These are phyloP conservation scores for Lupinus albus DNA, from an alignment of 306 rosid genomes.

Conservation along the genomic window DNA sequence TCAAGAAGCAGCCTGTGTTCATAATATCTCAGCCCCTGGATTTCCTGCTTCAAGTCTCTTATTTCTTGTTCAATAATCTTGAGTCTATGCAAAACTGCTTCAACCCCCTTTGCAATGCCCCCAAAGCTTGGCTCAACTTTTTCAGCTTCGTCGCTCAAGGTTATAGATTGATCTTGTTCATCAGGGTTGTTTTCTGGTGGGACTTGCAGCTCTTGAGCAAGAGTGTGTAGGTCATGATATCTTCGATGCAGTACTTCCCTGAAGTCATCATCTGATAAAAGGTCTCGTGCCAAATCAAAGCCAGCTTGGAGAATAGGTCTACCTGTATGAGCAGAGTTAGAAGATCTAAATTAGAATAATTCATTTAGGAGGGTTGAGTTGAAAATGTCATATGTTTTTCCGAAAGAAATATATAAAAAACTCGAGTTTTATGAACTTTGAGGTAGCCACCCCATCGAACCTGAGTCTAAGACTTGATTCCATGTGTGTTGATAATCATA, in stretches of 20 bases:
- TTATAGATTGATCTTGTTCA: slow-evolving; percentile 54
- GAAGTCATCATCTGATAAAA: slow-evolving; percentile 86
- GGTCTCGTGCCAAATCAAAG: slow-evolving; percentile 86
- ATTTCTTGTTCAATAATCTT: slow-evolving; percentile 97
- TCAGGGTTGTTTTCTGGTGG: slow-evolving; percentile 64
- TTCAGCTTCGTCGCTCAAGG: slow-evolving; percentile 54
- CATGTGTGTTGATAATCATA: slow-evolving; percentile 97
- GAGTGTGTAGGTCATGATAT: slow-evolving; percentile 80
- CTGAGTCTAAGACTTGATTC: slow-evolving; percentile 66
- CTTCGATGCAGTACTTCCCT: slow-evolving; percentile 83
- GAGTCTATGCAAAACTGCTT: slow-evolving; percentile 80
- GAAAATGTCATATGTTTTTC: no score
- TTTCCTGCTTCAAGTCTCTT: slow-evolving; percentile 91
- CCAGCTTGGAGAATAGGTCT: slow-evolving; percentile 62
- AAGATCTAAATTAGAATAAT: no score
- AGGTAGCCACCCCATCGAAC: no score
- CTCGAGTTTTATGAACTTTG: no score
- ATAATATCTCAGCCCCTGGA: slow-evolving; percentile 88
- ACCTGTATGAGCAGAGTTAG: slow-evolving; percentile 9
- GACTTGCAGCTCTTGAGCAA: slow-evolving; percentile 90
- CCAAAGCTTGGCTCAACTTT: slow-evolving; percentile 72
- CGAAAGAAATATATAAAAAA: no score
- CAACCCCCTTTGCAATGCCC: slow-evolving; percentile 97
- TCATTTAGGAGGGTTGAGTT: no score
- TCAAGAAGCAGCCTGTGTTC: slow-evolving; percentile 83